Percentiles rank a stretch among this genome's conserved stretches.
phyloP scores from a whole-genome alignment of 2,329 filamentous ascomycete genomes.

The Penicillium polonicum region DNA sequence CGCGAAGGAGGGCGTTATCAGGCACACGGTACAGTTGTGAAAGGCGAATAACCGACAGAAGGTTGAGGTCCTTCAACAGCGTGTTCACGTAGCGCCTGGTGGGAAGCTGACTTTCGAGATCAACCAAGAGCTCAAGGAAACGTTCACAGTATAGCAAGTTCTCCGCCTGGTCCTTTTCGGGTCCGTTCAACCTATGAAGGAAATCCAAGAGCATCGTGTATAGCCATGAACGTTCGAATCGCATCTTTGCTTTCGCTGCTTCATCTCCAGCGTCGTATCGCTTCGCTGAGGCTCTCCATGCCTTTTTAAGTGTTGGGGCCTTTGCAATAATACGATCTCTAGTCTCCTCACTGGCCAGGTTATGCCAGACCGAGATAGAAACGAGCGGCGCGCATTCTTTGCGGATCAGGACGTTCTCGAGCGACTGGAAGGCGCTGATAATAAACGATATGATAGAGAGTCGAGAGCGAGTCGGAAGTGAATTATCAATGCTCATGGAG shows the following conservation, averaged over 20 bases:
- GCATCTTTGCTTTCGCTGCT: slow-evolving; percentile 70
- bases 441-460: slow-evolving; percentile 86
- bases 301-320: slow-evolving; percentile 73
- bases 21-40: slow-evolving; percentile 76
- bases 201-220: slow-evolving; percentile 85
- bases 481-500: slow-evolving; percentile 75
- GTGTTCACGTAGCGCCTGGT: slow-evolving; percentile 92
- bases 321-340: slow-evolving; percentile 73
- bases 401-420: slow-evolving; percentile 83
- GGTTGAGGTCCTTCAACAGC: slow-evolving; percentile 78
- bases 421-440: slow-evolving; percentile 87
- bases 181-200: slow-evolving; percentile 66
- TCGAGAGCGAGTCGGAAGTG: slow-evolving; percentile 65
- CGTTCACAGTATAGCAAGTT: slow-evolving; percentile 82
- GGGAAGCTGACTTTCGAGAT: slow-evolving; percentile 88
- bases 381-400: slow-evolving; percentile 97
- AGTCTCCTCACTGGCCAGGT: slow-evolving; percentile 73
- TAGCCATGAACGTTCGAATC: slow-evolving; percentile 92
- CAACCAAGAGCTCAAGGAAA: slow-evolving; percentile 86
- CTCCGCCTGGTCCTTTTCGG: slow-evolving; percentile 49
- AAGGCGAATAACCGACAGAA: slow-evolving; percentile 72
- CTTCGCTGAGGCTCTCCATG: slow-evolving; percentile 84
- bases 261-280: slow-evolving; percentile 86
- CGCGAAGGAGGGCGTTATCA: slow-evolving; percentile 72
- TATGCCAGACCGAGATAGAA: slow-evolving; percentile 94